Conservation (phyloP, 768 basidiomycete genomes). For the Hypholoma sublateritium region DNA sequence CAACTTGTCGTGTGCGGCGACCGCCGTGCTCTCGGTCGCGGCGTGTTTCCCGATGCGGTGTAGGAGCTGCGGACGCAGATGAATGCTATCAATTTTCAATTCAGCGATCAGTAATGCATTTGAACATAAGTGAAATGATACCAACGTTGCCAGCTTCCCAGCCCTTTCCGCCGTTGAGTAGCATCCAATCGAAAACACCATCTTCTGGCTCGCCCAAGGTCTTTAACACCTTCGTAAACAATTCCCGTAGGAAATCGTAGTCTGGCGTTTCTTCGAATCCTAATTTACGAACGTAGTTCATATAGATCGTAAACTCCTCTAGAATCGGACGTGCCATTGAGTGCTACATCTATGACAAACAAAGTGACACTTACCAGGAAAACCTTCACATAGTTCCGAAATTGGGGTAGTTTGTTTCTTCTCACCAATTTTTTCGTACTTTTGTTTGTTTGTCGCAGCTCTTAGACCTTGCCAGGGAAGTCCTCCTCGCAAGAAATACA, state of each 20-base stretch:
- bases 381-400: slow-evolving; percentile 91
- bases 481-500: slow-evolving; percentile 97
- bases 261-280: slow-evolving; percentile 98
- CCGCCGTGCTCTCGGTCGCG: slow-evolving; percentile 51
- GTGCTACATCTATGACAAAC: background rate
- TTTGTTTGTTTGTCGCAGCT: slow-evolving; percentile 99
- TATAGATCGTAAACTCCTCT: slow-evolving; percentile 99
- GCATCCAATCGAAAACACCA: slow-evolving; percentile 95
- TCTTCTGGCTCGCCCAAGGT: slow-evolving; percentile 88
- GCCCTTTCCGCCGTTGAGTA: slow-evolving; percentile 90
- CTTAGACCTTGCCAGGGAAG: slow-evolving; percentile 98
- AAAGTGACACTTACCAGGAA: slow-evolving; percentile 68
- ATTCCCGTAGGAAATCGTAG: slow-evolving; percentile 95
- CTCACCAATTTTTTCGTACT: slow-evolving; percentile 99
- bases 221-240: slow-evolving; percentile 91
- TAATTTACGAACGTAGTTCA: slow-evolving; percentile 98
- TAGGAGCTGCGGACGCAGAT: slow-evolving; percentile 49
- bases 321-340: slow-evolving; percentile 7
- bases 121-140: slow-evolving; percentile 15
- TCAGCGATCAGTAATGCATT: background rate
- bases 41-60: slow-evolving; percentile 58
- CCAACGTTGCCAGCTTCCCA: slow-evolving; percentile 89
- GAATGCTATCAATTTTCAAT: slow-evolving; percentile 42
- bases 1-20: slow-evolving; percentile 56
- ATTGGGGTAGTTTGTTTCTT: slow-evolving; percentile 97